phyloP scores from a whole-genome alignment of 73 alveolate species.

The Diophrys appendiculata region DNA sequence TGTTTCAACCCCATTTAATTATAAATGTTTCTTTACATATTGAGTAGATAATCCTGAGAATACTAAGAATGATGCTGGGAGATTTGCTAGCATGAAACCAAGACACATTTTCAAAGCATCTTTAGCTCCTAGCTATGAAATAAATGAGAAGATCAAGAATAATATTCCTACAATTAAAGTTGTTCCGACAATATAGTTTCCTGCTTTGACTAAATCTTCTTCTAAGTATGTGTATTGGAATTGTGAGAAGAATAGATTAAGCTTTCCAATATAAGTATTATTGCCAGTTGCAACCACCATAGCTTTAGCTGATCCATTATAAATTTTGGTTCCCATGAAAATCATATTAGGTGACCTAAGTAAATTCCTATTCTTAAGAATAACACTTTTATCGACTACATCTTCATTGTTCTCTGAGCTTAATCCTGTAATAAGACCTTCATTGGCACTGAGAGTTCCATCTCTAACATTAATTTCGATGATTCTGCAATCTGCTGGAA shows the following conservation, averaged over 20 bases:
- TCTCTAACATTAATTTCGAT: slow-evolving; percentile 86
- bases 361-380: slow-evolving; percentile 84
- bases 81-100: slow-evolving; percentile 97
- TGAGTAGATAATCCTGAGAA: neutral
- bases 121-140: slow-evolving; percentile 70
- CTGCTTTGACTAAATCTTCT: neutral
- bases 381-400: slow-evolving; percentile 67
- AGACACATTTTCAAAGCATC: slow-evolving; percentile 79
- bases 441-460: slow-evolving; percentile 63
- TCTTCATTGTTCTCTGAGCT: slow-evolving; percentile 54
- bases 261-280: slow-evolving; percentile 88
- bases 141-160: slow-evolving; percentile 82
- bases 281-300: slow-evolving; percentile 91
- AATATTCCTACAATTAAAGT: slow-evolving; percentile 84
- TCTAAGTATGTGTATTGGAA: slow-evolving; percentile 72
- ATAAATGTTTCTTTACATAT: neutral
- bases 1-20: neutral
- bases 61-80: slow-evolving; percentile 54
- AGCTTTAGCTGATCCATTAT: slow-evolving; percentile 91
- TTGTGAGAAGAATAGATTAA: slow-evolving; percentile 83
- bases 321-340: slow-evolving; percentile 88
- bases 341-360: slow-evolving; percentile 89
- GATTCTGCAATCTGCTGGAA: slow-evolving; percentile 96
- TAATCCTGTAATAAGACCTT: slow-evolving; percentile 78
- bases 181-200: slow-evolving; percentile 61